Evolutionary conservation across 306 rosid species (phyloP).

Genomic region (Trifolium fragiferum): DNA sequence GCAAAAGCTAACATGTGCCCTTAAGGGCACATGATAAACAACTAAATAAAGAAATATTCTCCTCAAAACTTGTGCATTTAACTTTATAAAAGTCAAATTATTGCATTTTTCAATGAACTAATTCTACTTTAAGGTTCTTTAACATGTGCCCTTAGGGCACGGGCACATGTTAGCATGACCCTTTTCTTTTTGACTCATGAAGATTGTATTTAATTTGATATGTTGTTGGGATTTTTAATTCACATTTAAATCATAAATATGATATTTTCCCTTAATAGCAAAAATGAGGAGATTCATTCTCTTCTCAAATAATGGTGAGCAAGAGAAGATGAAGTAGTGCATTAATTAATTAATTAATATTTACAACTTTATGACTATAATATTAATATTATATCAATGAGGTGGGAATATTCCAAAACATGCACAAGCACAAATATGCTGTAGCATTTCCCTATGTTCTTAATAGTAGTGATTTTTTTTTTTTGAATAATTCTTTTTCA

Average conservation of each 20-base stretch:
- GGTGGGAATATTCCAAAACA: constrained; percentile 9
- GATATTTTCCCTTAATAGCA: constrained; percentile 12
- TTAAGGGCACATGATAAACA: no score
- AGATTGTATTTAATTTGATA: not conserved
- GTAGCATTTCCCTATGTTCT: not conserved
- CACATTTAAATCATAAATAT: not conserved
- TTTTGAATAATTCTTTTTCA: no score
- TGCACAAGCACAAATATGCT: not conserved
- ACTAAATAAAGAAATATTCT: no score
- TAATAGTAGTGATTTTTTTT: not conserved
- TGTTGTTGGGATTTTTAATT: not conserved
- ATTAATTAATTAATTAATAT: not conserved
- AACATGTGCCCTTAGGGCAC: no score
- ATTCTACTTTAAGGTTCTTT: no score
- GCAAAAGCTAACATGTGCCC: no score
- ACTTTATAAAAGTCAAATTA: no score
- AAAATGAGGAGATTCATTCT: constrained; percentile 31
- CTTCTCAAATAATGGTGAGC: constrained; percentile 21
- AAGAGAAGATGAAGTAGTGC: not conserved
- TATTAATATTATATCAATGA: not conserved
- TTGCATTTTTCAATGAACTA: no score
- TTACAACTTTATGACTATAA: constrained; percentile 20
- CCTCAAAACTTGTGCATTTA: no score
- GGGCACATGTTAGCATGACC: constrained; percentile 48
- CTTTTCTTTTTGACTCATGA: constrained; percentile 15